phyloP scores from a whole-genome alignment of 1,284 basidiomycete genomes.

The Rhodotorula sp. region DNA sequence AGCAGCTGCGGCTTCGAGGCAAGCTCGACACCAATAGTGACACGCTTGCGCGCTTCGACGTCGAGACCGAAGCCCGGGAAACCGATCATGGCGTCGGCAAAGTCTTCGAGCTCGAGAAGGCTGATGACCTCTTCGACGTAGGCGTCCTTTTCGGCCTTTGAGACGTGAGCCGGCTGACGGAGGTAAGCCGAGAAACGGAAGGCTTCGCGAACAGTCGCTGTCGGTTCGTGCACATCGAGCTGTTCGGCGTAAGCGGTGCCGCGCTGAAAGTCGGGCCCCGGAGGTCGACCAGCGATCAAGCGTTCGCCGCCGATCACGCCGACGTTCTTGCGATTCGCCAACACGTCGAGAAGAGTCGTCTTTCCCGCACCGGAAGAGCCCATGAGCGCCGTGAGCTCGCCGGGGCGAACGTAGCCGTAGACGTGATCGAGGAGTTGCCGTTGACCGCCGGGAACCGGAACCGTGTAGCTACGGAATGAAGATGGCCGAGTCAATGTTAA shows the following conservation, averaged over 20 bases:
- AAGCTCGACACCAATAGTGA: conserved; percentile 73
- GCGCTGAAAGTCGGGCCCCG: conserved; percentile 71
- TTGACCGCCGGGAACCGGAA: conserved; percentile 53
- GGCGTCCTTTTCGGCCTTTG: conserved; percentile 69
- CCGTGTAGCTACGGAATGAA: conserved; percentile 49
- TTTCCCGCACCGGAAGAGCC: conserved; percentile 71
- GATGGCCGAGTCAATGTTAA: too few species aligned
- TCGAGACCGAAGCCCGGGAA: conserved; percentile 60
- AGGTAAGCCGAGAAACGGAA: conserved; percentile 77
- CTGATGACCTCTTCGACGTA: conserved; percentile 75
- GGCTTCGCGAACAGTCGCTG: conserved; percentile 71
- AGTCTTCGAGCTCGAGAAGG: conserved; percentile 71
- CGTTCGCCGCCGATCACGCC: conserved; percentile 78
- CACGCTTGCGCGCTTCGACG: conserved; percentile 74
- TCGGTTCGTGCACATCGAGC: conserved; percentile 45
- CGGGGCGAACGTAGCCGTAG: conserved; percentile 67
- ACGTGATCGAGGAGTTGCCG: conserved; percentile 60
- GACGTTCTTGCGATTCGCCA: conserved; percentile 73
- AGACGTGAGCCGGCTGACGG: conserved; percentile 68
- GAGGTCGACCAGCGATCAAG: conserved; percentile 70
- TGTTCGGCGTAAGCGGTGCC: conserved; percentile 55
- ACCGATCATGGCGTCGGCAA: conserved; percentile 73
- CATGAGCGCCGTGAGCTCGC: conserved; percentile 69
- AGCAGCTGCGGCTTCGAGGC: conserved; percentile 71
- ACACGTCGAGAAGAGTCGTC: conserved; percentile 63